phyloP scores from a whole-genome alignment of 495 filamentous ascomycete genomes.

The Aspergillus bridgeri region DNA sequence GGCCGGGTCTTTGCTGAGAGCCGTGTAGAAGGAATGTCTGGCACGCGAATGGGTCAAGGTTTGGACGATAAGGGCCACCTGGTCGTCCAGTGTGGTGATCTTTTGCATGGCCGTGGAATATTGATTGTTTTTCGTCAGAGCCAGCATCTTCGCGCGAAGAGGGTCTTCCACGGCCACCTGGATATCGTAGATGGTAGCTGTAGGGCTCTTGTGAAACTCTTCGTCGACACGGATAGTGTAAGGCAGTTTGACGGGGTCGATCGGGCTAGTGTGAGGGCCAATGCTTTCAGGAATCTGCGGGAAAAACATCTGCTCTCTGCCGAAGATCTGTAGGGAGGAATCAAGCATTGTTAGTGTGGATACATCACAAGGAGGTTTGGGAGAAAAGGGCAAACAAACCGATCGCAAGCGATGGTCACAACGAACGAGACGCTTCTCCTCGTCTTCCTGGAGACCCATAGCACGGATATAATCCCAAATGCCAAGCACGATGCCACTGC shows the following conservation, averaged over 20 bases:
- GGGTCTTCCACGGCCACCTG: conserved; percentile 83
- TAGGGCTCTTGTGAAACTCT: conserved; percentile 61
- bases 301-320: conserved; percentile 76
- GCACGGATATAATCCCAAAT: conserved; percentile 94
- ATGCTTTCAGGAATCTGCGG: conserved; percentile 79
- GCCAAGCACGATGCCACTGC: conserved; percentile 79
- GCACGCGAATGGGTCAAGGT: conserved; percentile 74
- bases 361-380: not conserved
- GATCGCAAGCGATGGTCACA: conserved; percentile 78
- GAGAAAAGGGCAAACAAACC: conserved; percentile 46
- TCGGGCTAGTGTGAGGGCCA: conserved; percentile 66
- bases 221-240: conserved; percentile 96
- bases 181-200: conserved; percentile 83
- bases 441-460: conserved; percentile 84
- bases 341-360: conserved; percentile 8
- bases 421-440: conserved; percentile 85
- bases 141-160: conserved; percentile 61
- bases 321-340: conserved; percentile 59
- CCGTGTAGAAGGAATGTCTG: conserved; percentile 77
- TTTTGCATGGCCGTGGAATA: conserved; percentile 60
- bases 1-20: conserved; percentile 74
- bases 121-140: conserved; percentile 53
- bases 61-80: conserved; percentile 75
- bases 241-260: conserved; percentile 77
- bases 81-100: conserved; percentile 72